Evolutionary conservation across 352 stramenopile species (phyloP).

Genomic region (Phytophthora idaei): DNA sequence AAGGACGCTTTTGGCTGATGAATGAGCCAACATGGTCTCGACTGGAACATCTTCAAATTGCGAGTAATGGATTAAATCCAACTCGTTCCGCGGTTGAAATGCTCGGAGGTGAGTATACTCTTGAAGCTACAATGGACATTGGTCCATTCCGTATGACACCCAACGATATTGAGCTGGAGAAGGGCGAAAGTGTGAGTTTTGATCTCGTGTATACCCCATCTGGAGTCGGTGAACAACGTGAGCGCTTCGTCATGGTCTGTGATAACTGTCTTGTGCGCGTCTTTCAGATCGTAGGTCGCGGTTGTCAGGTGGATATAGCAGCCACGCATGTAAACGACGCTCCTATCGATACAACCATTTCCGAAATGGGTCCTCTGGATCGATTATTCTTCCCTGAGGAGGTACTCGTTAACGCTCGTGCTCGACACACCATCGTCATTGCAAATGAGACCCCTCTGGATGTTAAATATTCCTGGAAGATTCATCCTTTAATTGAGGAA

Average conservation of each 20-base stretch:
- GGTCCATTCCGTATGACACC: constrained; percentile 66
- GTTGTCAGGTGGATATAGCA: constrained; percentile 70
- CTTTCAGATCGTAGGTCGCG: constrained; percentile 69
- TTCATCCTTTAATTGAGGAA: constrained; percentile 26
- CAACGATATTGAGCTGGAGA: constrained; percentile 58
- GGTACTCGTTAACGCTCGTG: constrained; percentile 42
- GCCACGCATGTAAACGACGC: constrained; percentile 52
- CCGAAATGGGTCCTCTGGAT: constrained; percentile 53
- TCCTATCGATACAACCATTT: constrained; percentile 48
- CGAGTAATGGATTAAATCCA: neutral
- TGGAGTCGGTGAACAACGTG: constrained; percentile 58
- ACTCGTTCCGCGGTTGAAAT: constrained; percentile 22
- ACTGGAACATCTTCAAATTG: constrained; percentile 36
- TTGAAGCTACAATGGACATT: constrained; percentile 23
- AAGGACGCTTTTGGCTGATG: constrained; percentile 76
- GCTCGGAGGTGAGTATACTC: constrained; percentile 14
- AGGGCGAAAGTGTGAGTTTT: constrained; percentile 46
- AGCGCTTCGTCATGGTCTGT: constrained; percentile 81
- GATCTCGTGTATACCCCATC: constrained; percentile 62
- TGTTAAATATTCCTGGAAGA: constrained; percentile 60
- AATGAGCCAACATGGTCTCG: constrained; percentile 47
- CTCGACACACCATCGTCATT: constrained; percentile 52
- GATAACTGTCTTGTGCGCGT: constrained; percentile 83
- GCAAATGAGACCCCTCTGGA: constrained; percentile 73
- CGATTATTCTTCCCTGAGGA: constrained; percentile 53